Base-by-base conservation (phyloP, 2,329 filamentous ascomycete genomes). In the Pseudocercospora fijiensis region DNA sequence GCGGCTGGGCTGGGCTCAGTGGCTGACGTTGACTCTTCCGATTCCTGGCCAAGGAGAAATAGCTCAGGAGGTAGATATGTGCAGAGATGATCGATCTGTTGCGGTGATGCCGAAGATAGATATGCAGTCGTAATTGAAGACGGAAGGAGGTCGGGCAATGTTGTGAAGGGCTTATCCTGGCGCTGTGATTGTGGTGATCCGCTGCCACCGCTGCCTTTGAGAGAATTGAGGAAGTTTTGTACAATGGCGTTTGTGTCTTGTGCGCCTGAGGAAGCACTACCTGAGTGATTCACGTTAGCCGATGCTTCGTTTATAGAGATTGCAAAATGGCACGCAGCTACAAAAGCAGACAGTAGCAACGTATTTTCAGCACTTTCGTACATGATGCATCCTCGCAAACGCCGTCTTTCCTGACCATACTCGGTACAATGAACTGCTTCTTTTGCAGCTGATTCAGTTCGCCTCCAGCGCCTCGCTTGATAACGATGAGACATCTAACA, bases 141-240 rank as follows among this genome's bases (percentile, higher is more conserved):
- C 57, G 89, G 86, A 41, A 99, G 86, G 4, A 99, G 87, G 74
- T 98, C 94, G 72, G 88, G 88, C 56, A 99, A 86, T 28, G 92
- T 88, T 13, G 93, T 94, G 76, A 90, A 97, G 0, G 87, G 81
- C 70, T 89, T 87, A 67, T 86, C 84, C 70, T 88, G 79, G 57
- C 79, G 76, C 69, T 82, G 79, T 66, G 76, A 73, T 69, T 64
- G 69, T 24, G 30, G 53, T 41, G 53, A 26, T 41, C 76, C 76
- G 68, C 79, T 73, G 56, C 79, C 68, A 56, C 78, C 76, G 43
- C 82, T 81, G 64, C 86, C 85, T 73, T 88, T 86, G 67, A 98
- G 82, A 3, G 94, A 96, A 66, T 89, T 86, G 71, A 98, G 84
- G 76, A 99, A 93, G 78, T 94, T 93, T 74, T 92, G 90, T 69